Conservation (phyloP, 495 filamentous ascomycete species). For the Hypoxylon rickii region DNA sequence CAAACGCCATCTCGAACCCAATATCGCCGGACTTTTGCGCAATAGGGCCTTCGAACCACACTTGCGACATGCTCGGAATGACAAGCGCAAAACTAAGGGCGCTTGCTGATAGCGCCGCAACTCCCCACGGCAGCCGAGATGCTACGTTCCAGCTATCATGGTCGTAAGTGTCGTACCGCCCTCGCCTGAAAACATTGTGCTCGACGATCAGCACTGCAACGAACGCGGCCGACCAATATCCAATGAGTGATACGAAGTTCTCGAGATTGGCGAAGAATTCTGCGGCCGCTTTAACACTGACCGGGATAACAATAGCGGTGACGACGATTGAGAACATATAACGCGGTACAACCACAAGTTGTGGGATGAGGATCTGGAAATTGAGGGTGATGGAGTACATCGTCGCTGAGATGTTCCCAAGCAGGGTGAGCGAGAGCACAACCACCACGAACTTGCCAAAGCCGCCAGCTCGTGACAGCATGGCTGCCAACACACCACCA, state of each 20-base stretch:
- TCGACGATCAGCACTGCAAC: slow-evolving; percentile 55
- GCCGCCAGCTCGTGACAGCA: slow-evolving; percentile 54
- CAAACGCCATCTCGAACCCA: slow-evolving; percentile 62
- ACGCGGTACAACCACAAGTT: slow-evolving; percentile 53
- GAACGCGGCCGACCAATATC: slow-evolving; percentile 61
- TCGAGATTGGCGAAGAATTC: slow-evolving; percentile 57
- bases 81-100: slow-evolving; percentile 51
- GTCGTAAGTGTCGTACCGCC: slow-evolving; percentile 45
- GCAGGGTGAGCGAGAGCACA: slow-evolving; percentile 54
- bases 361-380: slow-evolving; percentile 58
- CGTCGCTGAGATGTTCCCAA: slow-evolving; percentile 57
- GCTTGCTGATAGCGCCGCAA: slow-evolving; percentile 49
- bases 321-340: slow-evolving; percentile 56
- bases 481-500: slow-evolving; percentile 59
- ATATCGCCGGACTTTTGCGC: slow-evolving; percentile 60
- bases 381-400: slow-evolving; percentile 59
- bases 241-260: slow-evolving; percentile 60
- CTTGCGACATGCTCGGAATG: slow-evolving; percentile 59
- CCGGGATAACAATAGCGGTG: slow-evolving; percentile 56
- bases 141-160: slow-evolving; percentile 54
- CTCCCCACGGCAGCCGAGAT: slow-evolving; percentile 49
- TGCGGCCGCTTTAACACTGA: slow-evolving; percentile 54
- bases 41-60: slow-evolving; percentile 60
- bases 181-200: slow-evolving; percentile 50
- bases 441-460: slow-evolving; percentile 63